phyloP scores from a whole-genome alignment of 163 green algal genomes.

The Chlorella variabilis region DNA sequence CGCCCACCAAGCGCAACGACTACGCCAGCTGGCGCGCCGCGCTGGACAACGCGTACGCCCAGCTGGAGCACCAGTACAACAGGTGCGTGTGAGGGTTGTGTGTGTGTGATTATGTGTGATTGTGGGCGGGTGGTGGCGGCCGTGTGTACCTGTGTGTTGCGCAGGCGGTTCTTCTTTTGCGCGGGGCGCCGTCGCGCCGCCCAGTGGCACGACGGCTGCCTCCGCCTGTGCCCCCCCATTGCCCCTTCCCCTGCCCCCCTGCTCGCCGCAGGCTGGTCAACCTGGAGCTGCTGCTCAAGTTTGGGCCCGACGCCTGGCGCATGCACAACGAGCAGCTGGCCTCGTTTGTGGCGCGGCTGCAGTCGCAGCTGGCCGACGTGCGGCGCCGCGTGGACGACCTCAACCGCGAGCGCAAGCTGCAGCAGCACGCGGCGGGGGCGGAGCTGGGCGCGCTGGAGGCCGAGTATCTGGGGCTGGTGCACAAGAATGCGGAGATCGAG shows the following conservation, averaged over 20 bases:
- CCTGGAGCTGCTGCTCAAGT: conserved; percentile 85
- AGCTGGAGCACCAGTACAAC: conserved; percentile 88
- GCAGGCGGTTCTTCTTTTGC: no score
- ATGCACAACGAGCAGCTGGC: conserved; percentile 58
- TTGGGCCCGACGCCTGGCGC: conserved; percentile 71
- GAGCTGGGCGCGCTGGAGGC: conserved; percentile 66
- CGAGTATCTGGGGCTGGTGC: conserved; percentile 53
- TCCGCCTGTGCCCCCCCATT: no score
- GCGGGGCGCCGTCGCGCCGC: no score
- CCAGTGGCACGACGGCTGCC: no score
- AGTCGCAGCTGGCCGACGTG: conserved; percentile 37
- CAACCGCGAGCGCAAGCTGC: conserved; percentile 85
- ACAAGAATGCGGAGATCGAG: conserved; percentile 78
- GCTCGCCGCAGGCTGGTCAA: conserved; percentile 73
- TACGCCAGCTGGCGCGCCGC: conserved; percentile 62
- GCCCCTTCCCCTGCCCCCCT: no score
- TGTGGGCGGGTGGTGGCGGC: no score
- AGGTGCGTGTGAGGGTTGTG: conserved; percentile 16
- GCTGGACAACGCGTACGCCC: conserved; percentile 78
- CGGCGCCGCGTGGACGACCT: conserved; percentile 60
- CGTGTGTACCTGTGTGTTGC: no score
- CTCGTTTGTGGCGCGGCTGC: conserved; percentile 12
- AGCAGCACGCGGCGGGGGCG: conserved; percentile 46
- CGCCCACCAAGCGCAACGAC: conserved; percentile 58
- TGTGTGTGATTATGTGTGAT: neutral